Evolutionary conservation across 75 land plant species (phyloP), one percentile per base, ranked within the genome.

Genomic region (Selaginella moellendorffii): DNA sequence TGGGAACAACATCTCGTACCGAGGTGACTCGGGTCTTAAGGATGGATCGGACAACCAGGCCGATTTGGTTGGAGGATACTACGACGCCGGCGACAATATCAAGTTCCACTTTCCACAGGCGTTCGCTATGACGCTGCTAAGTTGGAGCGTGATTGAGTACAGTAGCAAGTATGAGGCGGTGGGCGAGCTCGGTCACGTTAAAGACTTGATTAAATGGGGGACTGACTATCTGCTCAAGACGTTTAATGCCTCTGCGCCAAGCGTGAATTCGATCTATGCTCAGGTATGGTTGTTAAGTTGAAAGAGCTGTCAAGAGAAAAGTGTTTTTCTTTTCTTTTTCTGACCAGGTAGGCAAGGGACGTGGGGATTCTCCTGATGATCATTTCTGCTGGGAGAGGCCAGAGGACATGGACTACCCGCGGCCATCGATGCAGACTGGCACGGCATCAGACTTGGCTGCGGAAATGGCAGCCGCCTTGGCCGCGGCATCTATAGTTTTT

Each of bases 121-220:
- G 14, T 93, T 77, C 65, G 73, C 97, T 28, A 76, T 90, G 81
- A 93, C 98, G 12, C 56, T 93, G 77, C 51, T 93, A 54, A 83
- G 87, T 51, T 93, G 98, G 98, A 89, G 96, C 65, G 96, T 93
- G 2, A 82, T 93, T 18, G 98, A 93, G 67, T 93, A 89, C 74
- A 78, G 86, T 62, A 80, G 72, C 9, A 89, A 85, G 68, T 89
- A 81, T 64, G 80, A 78, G 63, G 83, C 90, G 56, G 77, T 76
- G 19, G 90, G 90, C 1, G 98, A 93, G 74, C 85, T 88, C 30
- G 63, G 52, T 52, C 98, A 93, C 67, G 74, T 83, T 26, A 77
- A 81, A 62, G 87, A 89, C 25, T 65, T 85, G 21, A 93, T 93
- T 65, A 85, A 82, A 62, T 93, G 98, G 98, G 98, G 98, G 1